These are phyloP conservation scores for Escovopsis sp. DNA, from an alignment of 2,329 filamentous ascomycete genomes.

Conservation along the genomic window DNA sequence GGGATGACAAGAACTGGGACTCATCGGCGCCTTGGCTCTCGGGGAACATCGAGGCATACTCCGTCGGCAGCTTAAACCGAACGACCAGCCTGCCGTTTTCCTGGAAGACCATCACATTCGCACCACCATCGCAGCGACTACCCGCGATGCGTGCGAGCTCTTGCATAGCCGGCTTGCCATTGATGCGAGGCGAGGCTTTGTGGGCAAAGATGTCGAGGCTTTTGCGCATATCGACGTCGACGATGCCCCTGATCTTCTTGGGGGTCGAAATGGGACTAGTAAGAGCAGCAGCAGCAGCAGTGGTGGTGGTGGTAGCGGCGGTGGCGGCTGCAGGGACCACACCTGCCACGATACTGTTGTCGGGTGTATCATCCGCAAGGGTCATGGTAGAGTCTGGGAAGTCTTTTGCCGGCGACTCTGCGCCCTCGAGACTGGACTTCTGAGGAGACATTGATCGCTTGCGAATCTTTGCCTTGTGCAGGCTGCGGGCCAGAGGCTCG, in stretches of 20 bases:
- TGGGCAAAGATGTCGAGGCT: slow-evolving; percentile 22
- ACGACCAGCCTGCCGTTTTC: slow-evolving; percentile 19
- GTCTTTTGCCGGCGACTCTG: neutral
- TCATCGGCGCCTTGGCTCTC: slow-evolving; percentile 15
- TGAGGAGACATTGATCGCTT: slow-evolving; percentile 16
- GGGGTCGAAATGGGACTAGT: too few relatives aligned
- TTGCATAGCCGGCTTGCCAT: slow-evolving; percentile 9
- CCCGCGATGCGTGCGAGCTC: slow-evolving; percentile 15
- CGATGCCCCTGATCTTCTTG: slow-evolving; percentile 10
- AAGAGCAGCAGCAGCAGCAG: neutral
- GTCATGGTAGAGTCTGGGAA: neutral
- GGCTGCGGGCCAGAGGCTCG: slow-evolving; percentile 19
- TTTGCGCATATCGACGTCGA: slow-evolving; percentile 21
- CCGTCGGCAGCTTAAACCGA: slow-evolving; percentile 23
- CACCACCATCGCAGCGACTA: slow-evolving; percentile 13
- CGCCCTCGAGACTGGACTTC: slow-evolving; percentile 8
- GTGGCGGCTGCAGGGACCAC: neutral
- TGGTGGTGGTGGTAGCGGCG: neutral
- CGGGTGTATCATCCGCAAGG: neutral
- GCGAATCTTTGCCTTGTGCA: slow-evolving; percentile 9
- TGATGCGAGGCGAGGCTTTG: slow-evolving; percentile 6
- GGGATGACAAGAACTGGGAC: slow-evolving; percentile 11
- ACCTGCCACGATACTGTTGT: neutral
- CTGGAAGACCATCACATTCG: slow-evolving; percentile 17
- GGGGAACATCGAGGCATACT: slow-evolving; percentile 18